Conservation (phyloP, 2,329 filamentous ascomycete genomes). For the Hypoxylon sp. region DNA sequence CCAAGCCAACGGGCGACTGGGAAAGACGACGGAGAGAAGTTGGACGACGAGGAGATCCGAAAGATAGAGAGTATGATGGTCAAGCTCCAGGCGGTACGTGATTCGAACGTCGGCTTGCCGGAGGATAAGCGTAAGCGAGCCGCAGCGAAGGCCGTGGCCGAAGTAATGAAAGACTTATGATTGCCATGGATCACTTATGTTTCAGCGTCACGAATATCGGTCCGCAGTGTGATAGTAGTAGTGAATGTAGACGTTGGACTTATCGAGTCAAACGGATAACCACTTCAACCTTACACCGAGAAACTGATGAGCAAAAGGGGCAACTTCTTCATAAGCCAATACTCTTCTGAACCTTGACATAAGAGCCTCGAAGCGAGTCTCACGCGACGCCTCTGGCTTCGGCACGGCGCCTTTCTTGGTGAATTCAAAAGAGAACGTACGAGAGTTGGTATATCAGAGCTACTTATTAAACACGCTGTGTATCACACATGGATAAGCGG, state of each 20-base stretch:
- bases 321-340: too few relatives aligned
- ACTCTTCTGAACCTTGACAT: too few relatives aligned
- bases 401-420: too few relatives aligned
- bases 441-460: too few relatives aligned
- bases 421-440: too few relatives aligned
- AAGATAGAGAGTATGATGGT: conserved; percentile 70
- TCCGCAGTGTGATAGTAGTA: background rate
- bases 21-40: conserved; percentile 45
- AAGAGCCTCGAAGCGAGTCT: too few relatives aligned
- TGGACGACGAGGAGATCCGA: conserved; percentile 61
- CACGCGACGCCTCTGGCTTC: too few relatives aligned
- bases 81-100: conserved; percentile 67
- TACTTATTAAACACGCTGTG: too few relatives aligned
- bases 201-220: background rate
- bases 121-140: conserved; percentile 67
- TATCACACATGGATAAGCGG: too few relatives aligned
- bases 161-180: conserved; percentile 69
- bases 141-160: conserved; percentile 67
- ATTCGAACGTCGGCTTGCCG: conserved; percentile 65
- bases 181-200: background rate
- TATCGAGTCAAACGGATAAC: background rate
- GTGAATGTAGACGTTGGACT: background rate
- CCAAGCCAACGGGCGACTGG: conserved; percentile 28
- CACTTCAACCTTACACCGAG: background rate
- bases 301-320: too few relatives aligned